phyloP scores from a whole-genome alignment of 192 early-diverging fungal genomes.

The Geosiphon pyriformis region DNA sequence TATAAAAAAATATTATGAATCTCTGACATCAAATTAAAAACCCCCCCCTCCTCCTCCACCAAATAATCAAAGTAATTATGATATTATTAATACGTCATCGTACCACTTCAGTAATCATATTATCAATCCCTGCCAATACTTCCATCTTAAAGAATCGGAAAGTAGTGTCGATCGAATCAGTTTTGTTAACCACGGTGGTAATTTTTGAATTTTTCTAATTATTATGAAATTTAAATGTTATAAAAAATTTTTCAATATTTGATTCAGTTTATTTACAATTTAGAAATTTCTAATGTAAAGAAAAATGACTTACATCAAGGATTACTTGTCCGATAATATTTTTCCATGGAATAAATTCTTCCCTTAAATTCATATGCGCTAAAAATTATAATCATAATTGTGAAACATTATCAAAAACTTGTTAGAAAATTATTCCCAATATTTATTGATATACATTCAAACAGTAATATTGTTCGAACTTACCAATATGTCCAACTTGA shows the following conservation, averaged over 20 bases:
- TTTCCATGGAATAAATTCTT: constrained; percentile 87
- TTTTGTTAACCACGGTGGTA: constrained; percentile 94
- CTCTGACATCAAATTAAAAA: no score
- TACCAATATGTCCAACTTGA: constrained; percentile 88
- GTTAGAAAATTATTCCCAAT: no score
- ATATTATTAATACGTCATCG: no score
- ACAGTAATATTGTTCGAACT: no score
- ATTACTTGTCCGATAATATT: constrained; percentile 90
- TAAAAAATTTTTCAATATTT: no score
- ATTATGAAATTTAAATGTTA: no score
- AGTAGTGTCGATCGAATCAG: constrained; percentile 88
- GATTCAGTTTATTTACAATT: no score
- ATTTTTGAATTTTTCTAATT: constrained; percentile 81
- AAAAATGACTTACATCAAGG: constrained; percentile 65
- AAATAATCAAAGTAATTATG: no score
- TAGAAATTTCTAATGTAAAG: no score
- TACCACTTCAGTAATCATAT: constrained; percentile 85
- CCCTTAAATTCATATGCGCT: constrained; percentile 95
- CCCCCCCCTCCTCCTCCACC: no score
- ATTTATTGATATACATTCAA: constrained; percentile 1
- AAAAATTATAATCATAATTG: no score
- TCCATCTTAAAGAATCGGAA: constrained; percentile 98
- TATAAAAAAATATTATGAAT: constrained; percentile 26
- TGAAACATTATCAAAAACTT: no score
- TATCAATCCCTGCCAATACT: constrained; percentile 80